Evolutionary conservation across 148 eudicot species (phyloP).

Genomic region (Camellia japonica): DNA sequence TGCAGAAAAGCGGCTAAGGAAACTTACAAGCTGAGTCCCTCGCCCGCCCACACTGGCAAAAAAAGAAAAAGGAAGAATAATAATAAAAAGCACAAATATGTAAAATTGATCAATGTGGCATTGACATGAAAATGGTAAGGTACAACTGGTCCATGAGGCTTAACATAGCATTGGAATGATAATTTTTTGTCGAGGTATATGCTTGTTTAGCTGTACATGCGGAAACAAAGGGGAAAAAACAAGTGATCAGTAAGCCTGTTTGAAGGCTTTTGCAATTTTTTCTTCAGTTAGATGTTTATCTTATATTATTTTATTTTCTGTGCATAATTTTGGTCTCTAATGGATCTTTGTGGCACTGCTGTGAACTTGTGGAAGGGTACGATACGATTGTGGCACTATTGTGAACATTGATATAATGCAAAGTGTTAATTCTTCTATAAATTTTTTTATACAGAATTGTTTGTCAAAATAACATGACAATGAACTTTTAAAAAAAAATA

Average conservation of each 20-base stretch:
- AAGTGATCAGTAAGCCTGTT: neutral
- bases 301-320: neutral
- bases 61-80: too few species aligned
- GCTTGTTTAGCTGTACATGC: neutral
- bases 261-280: neutral
- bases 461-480: too few species aligned
- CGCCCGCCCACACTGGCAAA: neutral
- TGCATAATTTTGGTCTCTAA: neutral
- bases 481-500: too few species aligned
- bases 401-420: too few species aligned
- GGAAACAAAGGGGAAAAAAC: neutral
- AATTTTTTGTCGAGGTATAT: neutral
- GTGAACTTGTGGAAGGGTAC: neutral
- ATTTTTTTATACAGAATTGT: too few species aligned
- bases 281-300: neutral
- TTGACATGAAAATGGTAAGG: neutral
- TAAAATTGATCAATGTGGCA: neutral
- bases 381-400: too few species aligned
- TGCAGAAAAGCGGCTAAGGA: constrained; percentile 74
- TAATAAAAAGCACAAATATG: neutral
- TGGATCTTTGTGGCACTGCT: neutral
- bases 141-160: neutral
- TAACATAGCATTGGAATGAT: neutral
- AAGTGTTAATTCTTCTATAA: too few species aligned
- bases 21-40: constrained; percentile 37